These are phyloP conservation scores for Talaromyces sp. DNA, from an alignment of 2,329 filamentous ascomycete genomes.

Conservation along the genomic window DNA sequence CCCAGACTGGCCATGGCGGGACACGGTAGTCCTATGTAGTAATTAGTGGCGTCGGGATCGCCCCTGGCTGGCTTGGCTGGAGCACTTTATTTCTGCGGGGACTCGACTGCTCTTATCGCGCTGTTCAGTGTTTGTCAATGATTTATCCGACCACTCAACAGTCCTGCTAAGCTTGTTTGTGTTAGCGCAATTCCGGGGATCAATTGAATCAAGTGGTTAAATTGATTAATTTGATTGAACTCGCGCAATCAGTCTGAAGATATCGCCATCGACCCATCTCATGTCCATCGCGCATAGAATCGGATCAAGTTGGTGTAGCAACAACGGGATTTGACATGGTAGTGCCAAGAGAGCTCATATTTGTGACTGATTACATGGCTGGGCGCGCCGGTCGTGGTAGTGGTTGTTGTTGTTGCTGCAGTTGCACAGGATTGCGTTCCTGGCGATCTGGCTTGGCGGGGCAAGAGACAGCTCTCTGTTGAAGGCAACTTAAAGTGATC, in stretches of 20 bases:
- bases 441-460: not conserved
- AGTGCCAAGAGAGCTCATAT: not conserved
- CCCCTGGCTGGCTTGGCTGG: not conserved
- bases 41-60: not conserved
- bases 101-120: not conserved
- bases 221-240: not conserved
- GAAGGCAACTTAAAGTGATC: not conserved
- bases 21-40: not conserved
- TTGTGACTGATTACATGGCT: not conserved
- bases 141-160: not conserved
- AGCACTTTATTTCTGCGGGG: not conserved
- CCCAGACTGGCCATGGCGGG: not conserved
- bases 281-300: not conserved
- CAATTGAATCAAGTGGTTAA: no score
- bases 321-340: not conserved
- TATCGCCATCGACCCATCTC: conserved; percentile 6
- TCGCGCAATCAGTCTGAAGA: conserved; percentile 5
- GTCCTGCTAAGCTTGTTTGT: not conserved
- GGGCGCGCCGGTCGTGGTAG: no score
- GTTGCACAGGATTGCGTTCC: not conserved
- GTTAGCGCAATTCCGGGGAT: not conserved
- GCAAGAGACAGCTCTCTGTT: not conserved
- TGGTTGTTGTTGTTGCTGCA: no score
- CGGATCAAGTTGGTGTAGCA: not conserved
- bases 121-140: no score